A percentile compares a stretch with the other conserved stretches of the same genome.
Conservation (phyloP, 768 basidiomycete species). For the Xerocomellus amylosporus region DNA sequence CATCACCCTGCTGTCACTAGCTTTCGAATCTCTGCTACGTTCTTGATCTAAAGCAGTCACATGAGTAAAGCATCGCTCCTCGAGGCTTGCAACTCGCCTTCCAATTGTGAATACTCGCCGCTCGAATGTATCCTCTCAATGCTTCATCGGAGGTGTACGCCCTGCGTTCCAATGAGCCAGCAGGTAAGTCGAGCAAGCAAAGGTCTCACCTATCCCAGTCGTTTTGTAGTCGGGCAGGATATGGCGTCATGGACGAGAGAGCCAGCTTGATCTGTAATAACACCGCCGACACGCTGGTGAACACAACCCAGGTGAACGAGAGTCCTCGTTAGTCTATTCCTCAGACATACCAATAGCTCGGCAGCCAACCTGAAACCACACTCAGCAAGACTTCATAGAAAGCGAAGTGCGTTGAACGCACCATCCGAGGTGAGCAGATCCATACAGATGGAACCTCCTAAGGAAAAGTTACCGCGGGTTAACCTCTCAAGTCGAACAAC, state of each 20-base stretch:
- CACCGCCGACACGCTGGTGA: constrained; percentile 37
- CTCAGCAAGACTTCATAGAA: neutral
- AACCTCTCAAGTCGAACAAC: no score
- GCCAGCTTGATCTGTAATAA: constrained; percentile 68
- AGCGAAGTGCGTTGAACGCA: neutral
- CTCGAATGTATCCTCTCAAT: constrained; percentile 60
- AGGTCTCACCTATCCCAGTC: constrained; percentile 45
- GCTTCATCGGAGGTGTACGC: constrained; percentile 56
- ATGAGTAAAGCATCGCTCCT: neutral
- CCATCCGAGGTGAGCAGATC: constrained; percentile 65
- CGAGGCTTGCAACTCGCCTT: constrained; percentile 35
- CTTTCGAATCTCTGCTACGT: constrained; percentile 15
- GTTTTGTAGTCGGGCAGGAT: constrained; percentile 54
- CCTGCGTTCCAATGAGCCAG: constrained; percentile 9
- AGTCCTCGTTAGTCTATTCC: neutral
- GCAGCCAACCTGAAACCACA: constrained; percentile 45
- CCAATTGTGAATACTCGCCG: constrained; percentile 65
- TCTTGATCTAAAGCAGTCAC: constrained; percentile 21
- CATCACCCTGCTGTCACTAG: constrained; percentile 14
- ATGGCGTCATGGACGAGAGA: constrained; percentile 63
- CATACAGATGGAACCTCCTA: constrained; percentile 75
- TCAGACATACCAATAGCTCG: constrained; percentile 52
- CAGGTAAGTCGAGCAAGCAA: neutral
- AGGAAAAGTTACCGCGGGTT: neutral
- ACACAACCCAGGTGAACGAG: neutral